These are phyloP conservation scores for Anthracocystis panici-leucophaei DNA, from an alignment of 1,284 basidiomycete species.

Conservation along the genomic window DNA sequence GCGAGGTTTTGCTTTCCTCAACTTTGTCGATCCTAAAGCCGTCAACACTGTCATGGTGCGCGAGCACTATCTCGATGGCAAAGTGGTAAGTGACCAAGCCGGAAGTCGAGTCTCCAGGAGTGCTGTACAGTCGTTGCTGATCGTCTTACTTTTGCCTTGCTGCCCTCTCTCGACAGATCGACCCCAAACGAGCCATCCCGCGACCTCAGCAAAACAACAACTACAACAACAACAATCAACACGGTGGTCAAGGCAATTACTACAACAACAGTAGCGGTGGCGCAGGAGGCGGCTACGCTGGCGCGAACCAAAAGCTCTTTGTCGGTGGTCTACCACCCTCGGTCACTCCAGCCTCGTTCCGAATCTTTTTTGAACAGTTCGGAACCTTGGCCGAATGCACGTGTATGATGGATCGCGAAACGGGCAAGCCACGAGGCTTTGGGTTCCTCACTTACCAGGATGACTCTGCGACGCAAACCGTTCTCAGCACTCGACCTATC, in stretches of 20 bases:
- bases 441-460: slow-evolving; percentile 94
- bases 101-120: too few relatives aligned
- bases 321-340: slow-evolving; percentile 92
- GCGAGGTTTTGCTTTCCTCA: slow-evolving; percentile 92
- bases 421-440: slow-evolving; percentile 93
- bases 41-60: slow-evolving; percentile 87
- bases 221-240: slow-evolving; percentile 17
- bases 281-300: slow-evolving; percentile 6
- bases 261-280: slow-evolving; percentile 3
- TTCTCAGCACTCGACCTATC: slow-evolving; percentile 64
- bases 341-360: slow-evolving; percentile 93
- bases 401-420: slow-evolving; percentile 98
- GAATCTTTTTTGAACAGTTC: slow-evolving; percentile 86
- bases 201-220: slow-evolving; percentile 71
- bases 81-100: slow-evolving; percentile 77
- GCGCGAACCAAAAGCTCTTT: slow-evolving; percentile 76
- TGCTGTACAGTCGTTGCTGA: too few relatives aligned
- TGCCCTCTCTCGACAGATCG: slow-evolving; percentile 78
- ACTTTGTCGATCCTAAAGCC: slow-evolving; percentile 85
- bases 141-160: too few relatives aligned
- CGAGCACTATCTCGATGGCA: slow-evolving; percentile 91
- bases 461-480: slow-evolving; percentile 83
- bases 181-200: slow-evolving; percentile 98
- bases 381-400: slow-evolving; percentile 96
- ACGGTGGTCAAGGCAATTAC: slow-evolving; percentile 3